phyloP scores from a whole-genome alignment of 257 asterid genomes.

The Solanum pennellii region DNA sequence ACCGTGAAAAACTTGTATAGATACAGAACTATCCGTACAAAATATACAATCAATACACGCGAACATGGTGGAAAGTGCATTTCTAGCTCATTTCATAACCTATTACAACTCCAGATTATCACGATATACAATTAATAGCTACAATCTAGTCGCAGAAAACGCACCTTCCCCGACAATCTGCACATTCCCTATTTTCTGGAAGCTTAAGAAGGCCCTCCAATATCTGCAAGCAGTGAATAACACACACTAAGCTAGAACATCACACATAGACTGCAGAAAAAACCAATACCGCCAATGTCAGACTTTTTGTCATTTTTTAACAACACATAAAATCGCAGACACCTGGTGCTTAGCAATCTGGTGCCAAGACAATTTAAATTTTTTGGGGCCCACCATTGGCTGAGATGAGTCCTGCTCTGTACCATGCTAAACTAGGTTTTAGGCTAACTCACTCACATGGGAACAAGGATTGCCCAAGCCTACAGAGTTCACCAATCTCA shows the following conservation, averaged over 20 bases:
- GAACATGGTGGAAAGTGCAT: background rate
- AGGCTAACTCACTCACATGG: too few relatives aligned
- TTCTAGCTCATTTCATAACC: background rate
- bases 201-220: slow-evolving; percentile 67
- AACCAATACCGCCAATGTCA: background rate
- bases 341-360: background rate
- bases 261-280: background rate
- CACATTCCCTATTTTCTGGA: slow-evolving; percentile 83
- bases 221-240: slow-evolving; percentile 23
- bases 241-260: background rate
- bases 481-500: too few relatives aligned
- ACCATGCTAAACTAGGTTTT: too few relatives aligned
- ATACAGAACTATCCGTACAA: background rate
- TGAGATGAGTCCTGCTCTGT: background rate
- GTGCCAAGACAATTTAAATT: background rate
- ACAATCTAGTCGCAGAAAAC: slow-evolving; percentile 6
- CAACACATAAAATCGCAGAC: background rate
- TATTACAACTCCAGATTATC: background rate
- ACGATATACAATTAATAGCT: background rate
- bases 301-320: background rate
- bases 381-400: accelerated
- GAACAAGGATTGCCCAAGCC: accelerated
- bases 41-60: background rate
- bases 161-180: slow-evolving; percentile 79
- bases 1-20: background rate